These are phyloP conservation scores for Metschnikowia cerradonensis DNA, from an alignment of 805 yeast genomes.

Conservation along the genomic window DNA sequence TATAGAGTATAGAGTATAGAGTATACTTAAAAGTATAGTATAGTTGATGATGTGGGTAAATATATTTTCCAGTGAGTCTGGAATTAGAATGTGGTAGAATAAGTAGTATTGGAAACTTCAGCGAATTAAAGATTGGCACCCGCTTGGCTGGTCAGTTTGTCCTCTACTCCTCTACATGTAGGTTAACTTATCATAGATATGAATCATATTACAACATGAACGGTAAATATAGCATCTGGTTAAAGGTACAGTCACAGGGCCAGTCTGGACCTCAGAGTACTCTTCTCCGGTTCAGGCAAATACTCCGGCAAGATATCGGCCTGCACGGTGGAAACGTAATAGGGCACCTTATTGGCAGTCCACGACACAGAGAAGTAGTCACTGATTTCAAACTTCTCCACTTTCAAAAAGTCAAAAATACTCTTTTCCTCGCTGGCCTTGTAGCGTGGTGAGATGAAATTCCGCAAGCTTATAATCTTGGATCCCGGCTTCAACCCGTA, in stretches of 20 bases:
- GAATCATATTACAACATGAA: background rate
- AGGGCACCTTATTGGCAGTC: constrained; percentile 81
- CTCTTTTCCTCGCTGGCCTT: constrained; percentile 52
- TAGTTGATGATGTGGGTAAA: too few species aligned
- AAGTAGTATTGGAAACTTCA: too few species aligned
- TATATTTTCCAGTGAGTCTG: too few species aligned
- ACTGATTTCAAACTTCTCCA: constrained; percentile 56
- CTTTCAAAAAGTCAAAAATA: constrained; percentile 60
- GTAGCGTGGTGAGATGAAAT: constrained; percentile 74
- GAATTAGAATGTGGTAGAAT: too few species aligned
- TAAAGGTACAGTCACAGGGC: background rate
- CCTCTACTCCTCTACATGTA: too few species aligned
- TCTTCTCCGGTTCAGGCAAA: constrained; percentile 10
- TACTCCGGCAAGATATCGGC: constrained; percentile 35
- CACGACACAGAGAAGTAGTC: constrained; percentile 77
- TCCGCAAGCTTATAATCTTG: constrained; percentile 72
- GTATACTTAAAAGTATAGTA: too few species aligned
- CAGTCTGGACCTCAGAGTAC: background rate
- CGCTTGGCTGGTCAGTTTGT: too few species aligned
- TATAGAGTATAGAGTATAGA: too few species aligned
- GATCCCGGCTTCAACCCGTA: constrained; percentile 67
- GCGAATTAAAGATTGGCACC: too few species aligned
- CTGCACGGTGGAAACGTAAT: constrained; percentile 70
- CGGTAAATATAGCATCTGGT: too few species aligned
- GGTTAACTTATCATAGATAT: background rate